A percentile compares a stretch with the other conserved stretches of the same genome.
These are phyloP conservation scores for Solanum raphanifolium DNA, from an alignment of 257 asterid species.

Conservation along the genomic window DNA sequence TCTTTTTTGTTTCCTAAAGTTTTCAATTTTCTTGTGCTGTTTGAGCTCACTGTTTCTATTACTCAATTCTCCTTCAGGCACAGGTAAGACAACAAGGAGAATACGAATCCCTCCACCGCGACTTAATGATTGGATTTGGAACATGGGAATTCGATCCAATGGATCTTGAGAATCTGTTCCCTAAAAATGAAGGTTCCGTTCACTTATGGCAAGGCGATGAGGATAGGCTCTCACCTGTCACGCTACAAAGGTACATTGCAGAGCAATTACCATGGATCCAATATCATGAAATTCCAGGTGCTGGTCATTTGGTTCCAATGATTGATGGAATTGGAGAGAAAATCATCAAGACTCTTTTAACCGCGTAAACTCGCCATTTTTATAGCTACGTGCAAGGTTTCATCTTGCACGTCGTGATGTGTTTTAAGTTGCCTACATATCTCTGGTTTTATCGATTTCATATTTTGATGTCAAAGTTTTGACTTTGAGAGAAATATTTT, in stretches of 20 bases:
- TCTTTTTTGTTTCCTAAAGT: neutral
- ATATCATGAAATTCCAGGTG: constrained; percentile 68
- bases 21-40: neutral
- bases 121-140: constrained; percentile 56
- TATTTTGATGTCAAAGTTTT: neutral
- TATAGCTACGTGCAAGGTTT: neutral
- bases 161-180: constrained; percentile 52
- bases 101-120: constrained; percentile 61
- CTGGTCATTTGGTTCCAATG: constrained; percentile 61
- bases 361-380: constrained; percentile 10
- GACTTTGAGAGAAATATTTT: neutral
- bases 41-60: neutral
- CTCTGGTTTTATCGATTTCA: neutral
- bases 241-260: constrained; percentile 56
- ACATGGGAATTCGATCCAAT: constrained; percentile 78
- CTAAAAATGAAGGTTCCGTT: constrained; percentile 45
- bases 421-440: neutral
- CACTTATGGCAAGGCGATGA: constrained; percentile 91
- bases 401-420: neutral
- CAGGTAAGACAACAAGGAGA: constrained; percentile 69
- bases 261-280: constrained; percentile 64
- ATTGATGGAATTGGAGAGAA: constrained; percentile 48
- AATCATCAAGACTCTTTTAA: constrained; percentile 40
- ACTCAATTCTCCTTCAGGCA: constrained; percentile 19
- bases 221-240: constrained; percentile 50